A percentile compares a stretch with the other conserved stretches of the same genome.
phyloP scores from a whole-genome alignment of 2,329 filamentous ascomycete species.

The Cladophialophora exuberans region DNA sequence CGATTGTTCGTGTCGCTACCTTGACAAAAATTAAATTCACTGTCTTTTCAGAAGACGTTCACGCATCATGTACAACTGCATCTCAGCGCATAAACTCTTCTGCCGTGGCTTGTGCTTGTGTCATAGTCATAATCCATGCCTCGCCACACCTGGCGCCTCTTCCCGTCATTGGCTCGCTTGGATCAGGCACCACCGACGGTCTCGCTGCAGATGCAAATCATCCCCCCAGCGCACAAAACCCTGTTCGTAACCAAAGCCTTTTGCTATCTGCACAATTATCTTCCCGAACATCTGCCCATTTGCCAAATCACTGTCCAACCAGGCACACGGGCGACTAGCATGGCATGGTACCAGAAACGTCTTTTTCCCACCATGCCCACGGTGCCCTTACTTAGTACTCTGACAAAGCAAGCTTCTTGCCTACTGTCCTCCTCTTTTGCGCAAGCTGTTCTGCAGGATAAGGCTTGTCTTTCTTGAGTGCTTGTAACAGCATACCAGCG shows the following conservation, averaged over 20 bases:
- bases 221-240: slow-evolving; percentile 10
- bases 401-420: slow-evolving; percentile 53
- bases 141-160: not conserved
- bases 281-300: slow-evolving; percentile 13
- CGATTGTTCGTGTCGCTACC: too few species aligned
- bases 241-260: not conserved
- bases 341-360: not conserved
- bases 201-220: slow-evolving; percentile 17
- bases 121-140: too few species aligned
- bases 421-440: slow-evolving; percentile 44
- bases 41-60: too few species aligned
- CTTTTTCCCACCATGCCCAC: not conserved
- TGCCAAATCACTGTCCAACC: slow-evolving; percentile 12
- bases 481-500: slow-evolving; percentile 86
- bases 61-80: too few species aligned
- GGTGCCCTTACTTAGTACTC: slow-evolving; percentile 42
- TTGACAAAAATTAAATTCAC: too few species aligned
- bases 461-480: slow-evolving; percentile 44
- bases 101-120: too few species aligned
- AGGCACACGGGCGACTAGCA: slow-evolving; percentile 1
- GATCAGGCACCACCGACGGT: slow-evolving; percentile 27
- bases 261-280: slow-evolving; percentile 11
- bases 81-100: too few species aligned
- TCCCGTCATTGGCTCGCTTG: slow-evolving; percentile 25
- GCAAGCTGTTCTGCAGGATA: slow-evolving; percentile 35